Percentiles rank a stretch among this genome's conserved stretches.
Conservation (phyloP, 495 filamentous ascomycete species). For the Lophiotrema nucula region DNA sequence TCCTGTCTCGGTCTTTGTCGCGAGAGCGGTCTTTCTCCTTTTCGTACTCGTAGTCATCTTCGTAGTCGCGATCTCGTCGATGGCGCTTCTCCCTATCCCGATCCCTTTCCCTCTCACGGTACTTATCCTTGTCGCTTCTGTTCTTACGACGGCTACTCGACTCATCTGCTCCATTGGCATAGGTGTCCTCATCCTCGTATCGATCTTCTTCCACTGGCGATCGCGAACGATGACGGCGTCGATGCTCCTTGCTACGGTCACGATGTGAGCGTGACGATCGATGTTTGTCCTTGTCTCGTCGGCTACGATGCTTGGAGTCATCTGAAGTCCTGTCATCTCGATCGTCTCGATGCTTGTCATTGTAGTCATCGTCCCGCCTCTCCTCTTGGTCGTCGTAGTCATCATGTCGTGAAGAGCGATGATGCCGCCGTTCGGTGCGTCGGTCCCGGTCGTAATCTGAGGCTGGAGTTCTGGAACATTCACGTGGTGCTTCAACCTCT, state of each 20-base stretch:
- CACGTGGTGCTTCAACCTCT: constrained; percentile 54
- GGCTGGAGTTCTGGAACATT: constrained; percentile 53
- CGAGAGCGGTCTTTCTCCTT: constrained; percentile 45
- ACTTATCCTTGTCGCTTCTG: constrained; percentile 28
- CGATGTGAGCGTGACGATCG: constrained; percentile 48
- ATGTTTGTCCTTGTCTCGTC: constrained; percentile 45
- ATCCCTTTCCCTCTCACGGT: constrained; percentile 34
- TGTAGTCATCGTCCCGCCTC: constrained; percentile 14
- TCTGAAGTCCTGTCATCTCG: constrained; percentile 27
- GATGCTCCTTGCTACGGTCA: constrained; percentile 50
- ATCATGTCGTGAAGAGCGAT: constrained; percentile 48
- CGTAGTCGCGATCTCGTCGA: constrained; percentile 42
- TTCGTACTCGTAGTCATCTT: constrained; percentile 46
- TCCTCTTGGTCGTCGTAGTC: constrained; percentile 46
- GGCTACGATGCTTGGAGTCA: constrained; percentile 44
- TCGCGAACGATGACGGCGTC: constrained; percentile 46
- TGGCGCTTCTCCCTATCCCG: constrained; percentile 23
- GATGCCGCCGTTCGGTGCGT: constrained; percentile 46
- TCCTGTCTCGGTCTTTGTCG: constrained; percentile 47
- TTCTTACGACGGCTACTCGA: constrained; percentile 25
- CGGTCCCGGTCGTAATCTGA: constrained; percentile 51
- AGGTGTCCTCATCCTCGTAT: constrained; percentile 23
- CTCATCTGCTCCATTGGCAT: constrained; percentile 1
- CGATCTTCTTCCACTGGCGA: constrained; percentile 26
- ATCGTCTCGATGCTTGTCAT: constrained; percentile 13